Conservation (phyloP, 2,329 filamentous ascomycete species). For the Ascochyta clinopodiicola region DNA sequence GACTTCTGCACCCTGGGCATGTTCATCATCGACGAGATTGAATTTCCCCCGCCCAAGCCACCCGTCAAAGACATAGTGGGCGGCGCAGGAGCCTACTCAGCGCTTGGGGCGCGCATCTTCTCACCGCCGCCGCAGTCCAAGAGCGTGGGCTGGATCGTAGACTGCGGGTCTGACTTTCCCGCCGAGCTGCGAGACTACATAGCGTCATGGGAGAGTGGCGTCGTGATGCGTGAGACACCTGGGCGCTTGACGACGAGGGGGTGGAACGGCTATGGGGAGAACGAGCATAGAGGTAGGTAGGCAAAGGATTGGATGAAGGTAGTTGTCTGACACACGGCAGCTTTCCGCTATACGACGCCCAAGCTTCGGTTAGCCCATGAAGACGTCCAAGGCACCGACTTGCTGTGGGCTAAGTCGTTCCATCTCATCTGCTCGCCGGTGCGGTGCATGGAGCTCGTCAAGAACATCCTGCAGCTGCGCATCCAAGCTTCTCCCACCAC, state of each 20-base stretch:
- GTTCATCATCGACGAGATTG: conserved; percentile 82
- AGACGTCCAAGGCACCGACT: conserved; percentile 66
- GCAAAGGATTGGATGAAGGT: neutral
- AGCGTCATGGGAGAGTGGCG: conserved; percentile 76
- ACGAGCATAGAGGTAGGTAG: conserved; percentile 64
- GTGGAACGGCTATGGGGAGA: conserved; percentile 86
- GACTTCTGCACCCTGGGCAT: conserved; percentile 68
- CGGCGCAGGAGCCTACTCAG: conserved; percentile 85
- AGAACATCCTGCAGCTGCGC: conserved; percentile 68
- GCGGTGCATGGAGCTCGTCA: conserved; percentile 77
- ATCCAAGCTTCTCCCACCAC: conserved; percentile 35
- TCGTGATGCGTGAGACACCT: conserved; percentile 69
- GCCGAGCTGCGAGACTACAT: conserved; percentile 67
- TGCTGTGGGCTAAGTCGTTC: conserved; percentile 78
- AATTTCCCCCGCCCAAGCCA: conserved; percentile 74
- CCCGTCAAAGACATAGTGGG: conserved; percentile 80
- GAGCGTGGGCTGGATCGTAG: conserved; percentile 87
- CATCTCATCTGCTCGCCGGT: conserved; percentile 85
- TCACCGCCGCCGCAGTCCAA: conserved; percentile 71
- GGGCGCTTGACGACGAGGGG: conserved; percentile 81
- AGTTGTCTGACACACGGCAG: conserved; percentile 37
- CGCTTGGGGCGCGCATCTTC: conserved; percentile 86
- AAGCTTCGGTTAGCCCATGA: conserved; percentile 80
- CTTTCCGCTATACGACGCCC: conserved; percentile 86
- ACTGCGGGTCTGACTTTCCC: conserved; percentile 89